Base-by-base conservation (phyloP, 192 early-diverging fungal species). In the Coemansia sp. region DNA sequence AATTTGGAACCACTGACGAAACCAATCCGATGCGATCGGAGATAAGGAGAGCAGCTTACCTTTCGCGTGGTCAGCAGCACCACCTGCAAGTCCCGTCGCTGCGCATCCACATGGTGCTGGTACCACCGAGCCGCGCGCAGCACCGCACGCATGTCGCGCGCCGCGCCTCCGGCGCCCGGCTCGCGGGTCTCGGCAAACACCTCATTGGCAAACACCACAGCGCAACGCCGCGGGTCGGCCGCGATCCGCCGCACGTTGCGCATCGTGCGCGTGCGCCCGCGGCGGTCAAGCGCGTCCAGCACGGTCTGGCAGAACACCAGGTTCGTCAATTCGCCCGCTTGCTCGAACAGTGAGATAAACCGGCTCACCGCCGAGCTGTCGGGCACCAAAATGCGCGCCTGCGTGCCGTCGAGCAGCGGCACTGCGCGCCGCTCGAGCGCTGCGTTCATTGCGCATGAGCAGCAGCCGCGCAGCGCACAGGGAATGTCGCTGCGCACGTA, bases 321-420 rank as follows among this genome's bases (percentile, higher is more conserved):
- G 55, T 85, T 84, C 4, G 61, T 70, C 5, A 90, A 54, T 22
- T 12, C 53, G 4, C 81, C 82, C n/a, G 71, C 73, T 40, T 83
- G 81, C 58, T 88, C 85, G 4, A 88, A 67, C n/a, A 90, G 51
- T 54, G 86, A 85, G 2, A 85, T 79, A 55, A 81, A 90, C n/a
- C 85, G 72, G 56, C 75, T 78, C 36, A 70, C 61, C 4, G 60
- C 64, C 50, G 69, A 54, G 39, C 20, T 53, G 27, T 78, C 75
- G 0, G 75, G 69, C 26, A 77, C 57, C 23, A 70, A 12, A 5
- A 70, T 52, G 5, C 21, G 39, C 6, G 52, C 15, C 1, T 8
- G 22, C 0, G 20, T 19, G 11, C 28, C 47, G 21, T 40, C 23
- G 31, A 78, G 75, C 53, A 63, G 41, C 19, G 64, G 60, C 19